A percentile compares a stretch with the other conserved stretches of the same genome.
These are phyloP conservation scores for Dendrobium huoshanense DNA, from an alignment of 106 monocot species.

Conservation along the genomic window DNA sequence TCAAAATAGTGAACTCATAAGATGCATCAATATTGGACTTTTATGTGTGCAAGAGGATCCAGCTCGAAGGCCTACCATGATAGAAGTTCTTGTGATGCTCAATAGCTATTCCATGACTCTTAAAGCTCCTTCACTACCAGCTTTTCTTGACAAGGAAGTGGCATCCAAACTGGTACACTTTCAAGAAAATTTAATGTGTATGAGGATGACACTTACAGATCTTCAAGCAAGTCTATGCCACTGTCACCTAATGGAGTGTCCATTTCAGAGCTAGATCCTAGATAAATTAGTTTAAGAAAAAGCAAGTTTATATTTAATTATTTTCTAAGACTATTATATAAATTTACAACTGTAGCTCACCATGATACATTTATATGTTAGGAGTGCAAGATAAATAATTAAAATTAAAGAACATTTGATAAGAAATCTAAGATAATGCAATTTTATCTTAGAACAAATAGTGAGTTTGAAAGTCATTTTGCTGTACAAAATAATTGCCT, in stretches of 20 bases:
- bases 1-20: not conserved
- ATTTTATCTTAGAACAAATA: too few species aligned
- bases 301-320: too few species aligned
- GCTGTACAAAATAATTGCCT: too few species aligned
- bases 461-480: too few species aligned
- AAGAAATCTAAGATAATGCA: too few species aligned
- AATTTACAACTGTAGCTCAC: too few species aligned
- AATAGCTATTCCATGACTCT: conserved; percentile 7
- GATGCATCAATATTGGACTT: conserved; percentile 19
- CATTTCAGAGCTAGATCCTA: not conserved
- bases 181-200: not conserved
- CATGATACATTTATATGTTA: too few species aligned
- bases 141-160: not conserved
- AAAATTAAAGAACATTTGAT: too few species aligned
- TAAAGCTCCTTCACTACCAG: conserved; percentile 13
- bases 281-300: not conserved
- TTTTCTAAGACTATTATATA: too few species aligned
- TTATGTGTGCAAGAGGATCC: conserved; percentile 23
- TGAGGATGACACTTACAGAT: not conserved
- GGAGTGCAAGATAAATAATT: too few species aligned
- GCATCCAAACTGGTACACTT: not conserved
- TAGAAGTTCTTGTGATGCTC: conserved; percentile 13
- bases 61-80: conserved; percentile 19
- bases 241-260: not conserved
- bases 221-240: not conserved